Conservation (phyloP, 1,284 basidiomycete genomes). For the Neolentinus lepideus region DNA sequence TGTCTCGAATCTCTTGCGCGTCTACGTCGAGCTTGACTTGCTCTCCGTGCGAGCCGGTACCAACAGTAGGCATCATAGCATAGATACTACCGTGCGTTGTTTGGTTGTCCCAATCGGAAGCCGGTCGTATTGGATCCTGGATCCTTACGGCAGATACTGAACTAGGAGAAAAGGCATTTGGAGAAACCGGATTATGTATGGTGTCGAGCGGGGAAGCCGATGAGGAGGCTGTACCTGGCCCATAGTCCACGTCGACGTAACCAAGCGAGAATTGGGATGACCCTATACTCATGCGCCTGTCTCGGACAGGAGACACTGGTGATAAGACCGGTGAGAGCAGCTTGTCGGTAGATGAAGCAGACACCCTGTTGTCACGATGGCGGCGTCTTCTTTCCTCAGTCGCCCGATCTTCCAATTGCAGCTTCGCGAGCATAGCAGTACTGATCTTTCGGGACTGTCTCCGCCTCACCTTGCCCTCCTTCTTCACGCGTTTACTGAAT, state of each 20-base stretch:
- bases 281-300: not conserved
- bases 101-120: slow-evolving; percentile 10
- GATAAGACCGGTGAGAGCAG: not conserved
- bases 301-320: not conserved
- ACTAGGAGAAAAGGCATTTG: not conserved
- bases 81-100: slow-evolving; percentile 24
- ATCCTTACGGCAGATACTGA: not conserved
- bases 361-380: not conserved
- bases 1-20: slow-evolving; percentile 60
- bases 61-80: slow-evolving; percentile 18
- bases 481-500: slow-evolving; percentile 54
- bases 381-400: slow-evolving; percentile 9
- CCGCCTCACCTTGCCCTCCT: slow-evolving; percentile 65
- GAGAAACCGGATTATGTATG: not conserved
- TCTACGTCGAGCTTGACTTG: slow-evolving; percentile 48
- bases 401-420: slow-evolving; percentile 5
- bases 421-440: slow-evolving; percentile 15
- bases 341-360: not conserved
- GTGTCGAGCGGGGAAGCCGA: not conserved
- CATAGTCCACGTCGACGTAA: not conserved
- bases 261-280: not conserved
- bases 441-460: slow-evolving; percentile 38
- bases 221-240: not conserved
- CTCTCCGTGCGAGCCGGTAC: slow-evolving; percentile 15
- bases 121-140: not conserved